Evolutionary conservation across 2,329 filamentous ascomycete genomes (phyloP), one percentile per base, ranked within the genome.

Genomic region (Penicillium corylophilum): DNA sequence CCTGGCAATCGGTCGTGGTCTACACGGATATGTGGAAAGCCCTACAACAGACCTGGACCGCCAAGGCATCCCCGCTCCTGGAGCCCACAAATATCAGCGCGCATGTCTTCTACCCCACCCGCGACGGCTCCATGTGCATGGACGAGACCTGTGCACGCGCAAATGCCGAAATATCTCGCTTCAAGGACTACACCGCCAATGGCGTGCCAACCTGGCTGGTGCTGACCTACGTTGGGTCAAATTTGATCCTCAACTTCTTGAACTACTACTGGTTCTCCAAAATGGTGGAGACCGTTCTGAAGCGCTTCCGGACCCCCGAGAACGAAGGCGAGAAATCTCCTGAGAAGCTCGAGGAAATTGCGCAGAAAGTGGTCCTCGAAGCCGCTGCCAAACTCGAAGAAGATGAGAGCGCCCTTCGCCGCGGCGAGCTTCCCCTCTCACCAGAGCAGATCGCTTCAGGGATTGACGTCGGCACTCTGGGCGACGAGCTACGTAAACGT

Each of bases 401-500:
- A 45, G 63, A 71, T 20, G 68, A 72, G 47, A 62, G 61, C 1
- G 62, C 60, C 24, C 50, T 67, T 2, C 54, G 66, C 43, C 54
- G 57, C 12, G 67, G 64, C 10, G 65, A 70, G 47, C 46, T 55
- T 20, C 35, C 48, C 1, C 36, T 54, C 2, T 51, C 55, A 7
- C 53, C 46, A 22, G 56, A 59, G 46, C 54, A 63, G 29, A 55
- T 60, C 28, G 55, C 63, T 8, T 62, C 66, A 3, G 63, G 59
- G 5, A 58, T 66, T 16, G 70, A 91, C 84, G 36, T 88, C 87
- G 9, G 90, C 86, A 13, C 39, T 26, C 88, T 96, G 93, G 67
- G 91, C 86, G 73, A 96, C 92, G 24, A 96, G 81, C 72, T 96
- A 90, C 22, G 89, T n/a, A 61, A 58, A 46, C 56, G 67, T 36